Percentiles rank a stretch among this genome's conserved stretches.
Conservation (phyloP, 805 yeast species). For the Saturnispora besseyi region DNA sequence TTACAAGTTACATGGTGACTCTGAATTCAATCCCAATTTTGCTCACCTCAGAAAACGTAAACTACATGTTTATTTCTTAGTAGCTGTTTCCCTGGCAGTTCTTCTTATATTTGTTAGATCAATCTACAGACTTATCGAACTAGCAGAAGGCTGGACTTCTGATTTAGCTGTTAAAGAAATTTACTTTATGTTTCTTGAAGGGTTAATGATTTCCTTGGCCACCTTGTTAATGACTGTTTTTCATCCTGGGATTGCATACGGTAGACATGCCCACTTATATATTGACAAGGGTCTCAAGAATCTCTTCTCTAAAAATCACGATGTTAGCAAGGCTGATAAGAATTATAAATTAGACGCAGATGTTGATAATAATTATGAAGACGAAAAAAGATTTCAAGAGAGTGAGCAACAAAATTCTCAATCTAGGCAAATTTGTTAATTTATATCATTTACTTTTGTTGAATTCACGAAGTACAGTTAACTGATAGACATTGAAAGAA, state of each 20-base stretch:
- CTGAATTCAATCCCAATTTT: slow-evolving; percentile 30
- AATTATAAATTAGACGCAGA: neutral
- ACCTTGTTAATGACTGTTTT: slow-evolving; percentile 38
- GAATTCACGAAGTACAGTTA: too few relatives aligned
- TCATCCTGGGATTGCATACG: slow-evolving; percentile 58
- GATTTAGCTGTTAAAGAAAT: slow-evolving; percentile 50
- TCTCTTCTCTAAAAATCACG: slow-evolving; percentile 6
- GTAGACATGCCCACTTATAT: slow-evolving; percentile 19
- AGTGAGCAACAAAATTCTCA: neutral
- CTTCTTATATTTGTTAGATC: slow-evolving; percentile 56
- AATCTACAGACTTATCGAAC: slow-evolving; percentile 63
- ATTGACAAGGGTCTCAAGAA: slow-evolving; percentile 13
- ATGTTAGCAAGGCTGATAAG: neutral
- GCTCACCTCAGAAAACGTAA: slow-evolving; percentile 27
- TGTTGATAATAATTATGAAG: neutral
- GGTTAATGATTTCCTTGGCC: slow-evolving; percentile 50
- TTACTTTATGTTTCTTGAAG: slow-evolving; percentile 53
- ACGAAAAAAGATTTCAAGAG: neutral
- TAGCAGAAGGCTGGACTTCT: slow-evolving; percentile 67
- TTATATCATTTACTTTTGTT: too few relatives aligned
- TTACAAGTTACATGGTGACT: slow-evolving; percentile 21
- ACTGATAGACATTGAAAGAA: too few relatives aligned
- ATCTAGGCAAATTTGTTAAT: neutral
- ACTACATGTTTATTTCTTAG: slow-evolving; percentile 36
- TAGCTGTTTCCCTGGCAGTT: slow-evolving; percentile 39